Percentiles rank a stretch among this genome's conserved stretches.
Conservation (phyloP, 2,329 filamentous ascomycete species). For the Cytospora piceae region DNA sequence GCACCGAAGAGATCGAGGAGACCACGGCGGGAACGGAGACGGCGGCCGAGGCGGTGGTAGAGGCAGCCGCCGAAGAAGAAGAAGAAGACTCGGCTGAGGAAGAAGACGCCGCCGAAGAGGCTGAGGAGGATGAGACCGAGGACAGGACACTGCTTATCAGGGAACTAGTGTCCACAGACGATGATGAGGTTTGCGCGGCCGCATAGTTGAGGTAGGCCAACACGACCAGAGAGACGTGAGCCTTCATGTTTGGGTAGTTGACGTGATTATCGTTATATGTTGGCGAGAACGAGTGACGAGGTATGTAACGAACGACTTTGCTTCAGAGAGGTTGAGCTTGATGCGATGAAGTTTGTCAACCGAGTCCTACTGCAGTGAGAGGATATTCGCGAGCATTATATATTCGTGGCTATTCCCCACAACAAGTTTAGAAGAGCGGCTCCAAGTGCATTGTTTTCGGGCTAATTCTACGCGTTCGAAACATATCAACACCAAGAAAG, state of each 20-base stretch:
- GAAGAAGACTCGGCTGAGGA: too few relatives aligned
- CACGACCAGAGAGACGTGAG: not conserved
- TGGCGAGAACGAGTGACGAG: constrained; percentile 3
- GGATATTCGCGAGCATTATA: not conserved
- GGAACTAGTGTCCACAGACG: not conserved
- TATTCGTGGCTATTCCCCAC: not conserved
- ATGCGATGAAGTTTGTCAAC: not conserved
- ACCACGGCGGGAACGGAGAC: not conserved
- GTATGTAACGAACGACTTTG: not conserved
- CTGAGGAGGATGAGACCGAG: not conserved
- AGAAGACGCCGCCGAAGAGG: not conserved
- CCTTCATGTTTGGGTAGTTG: not conserved
- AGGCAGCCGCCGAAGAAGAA: not conserved
- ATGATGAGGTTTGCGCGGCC: not conserved
- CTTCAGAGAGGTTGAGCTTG: not conserved
- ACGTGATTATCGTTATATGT: not conserved
- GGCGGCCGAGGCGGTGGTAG: not conserved
- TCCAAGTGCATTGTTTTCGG: not conserved
- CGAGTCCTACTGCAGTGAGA: not conserved
- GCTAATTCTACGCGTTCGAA: not conserved
- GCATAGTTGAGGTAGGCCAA: not conserved
- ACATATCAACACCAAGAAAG: constrained; percentile 1
- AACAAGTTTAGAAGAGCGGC: not conserved
- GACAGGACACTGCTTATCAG: not conserved
- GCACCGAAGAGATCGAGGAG: not conserved